A percentile compares a stretch with the other conserved stretches of the same genome.
Conservation (phyloP, 108 stramenopile genomes). For the Nitzschia palea region DNA sequence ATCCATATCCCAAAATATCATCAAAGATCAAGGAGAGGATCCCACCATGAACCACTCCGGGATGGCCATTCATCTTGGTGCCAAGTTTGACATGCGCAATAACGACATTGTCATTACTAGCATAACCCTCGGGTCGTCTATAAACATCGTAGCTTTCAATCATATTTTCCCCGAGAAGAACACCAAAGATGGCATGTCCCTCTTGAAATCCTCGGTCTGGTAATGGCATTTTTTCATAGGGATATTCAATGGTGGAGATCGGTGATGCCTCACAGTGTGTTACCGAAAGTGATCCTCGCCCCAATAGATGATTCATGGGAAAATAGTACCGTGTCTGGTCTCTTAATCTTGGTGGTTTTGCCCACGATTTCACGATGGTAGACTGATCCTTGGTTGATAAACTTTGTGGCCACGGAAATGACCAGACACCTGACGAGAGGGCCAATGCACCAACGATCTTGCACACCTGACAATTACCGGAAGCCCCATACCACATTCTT, state of each 20-base stretch:
- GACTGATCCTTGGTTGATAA: too few relatives aligned
- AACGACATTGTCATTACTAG: slow-evolving; percentile 26
- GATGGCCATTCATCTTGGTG: slow-evolving; percentile 47
- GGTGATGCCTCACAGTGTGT: too few relatives aligned
- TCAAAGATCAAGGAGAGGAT: slow-evolving; percentile 57
- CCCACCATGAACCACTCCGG: slow-evolving; percentile 60
- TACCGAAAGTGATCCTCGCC: too few relatives aligned
- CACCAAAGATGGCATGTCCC: slow-evolving; percentile 41
- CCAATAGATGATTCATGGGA: too few relatives aligned
- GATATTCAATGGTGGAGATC: too few relatives aligned
- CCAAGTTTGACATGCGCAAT: slow-evolving; percentile 45
- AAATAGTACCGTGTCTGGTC: too few relatives aligned
- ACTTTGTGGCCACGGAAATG: background rate
- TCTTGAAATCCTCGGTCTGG: slow-evolving; percentile 22
- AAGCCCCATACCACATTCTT: too few relatives aligned
- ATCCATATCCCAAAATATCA: slow-evolving; percentile 53
- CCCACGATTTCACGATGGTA: too few relatives aligned
- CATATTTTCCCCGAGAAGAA: slow-evolving; percentile 21
- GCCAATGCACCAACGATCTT: background rate
- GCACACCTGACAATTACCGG: too few relatives aligned
- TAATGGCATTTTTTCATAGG: slow-evolving; percentile 21
- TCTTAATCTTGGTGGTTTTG: too few relatives aligned
- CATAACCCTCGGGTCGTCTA: slow-evolving; percentile 1
- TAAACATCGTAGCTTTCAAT: slow-evolving; percentile 48
- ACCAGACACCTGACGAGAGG: background rate